Evolutionary conservation across 1,284 basidiomycete genomes (phyloP).

Genomic region (Limonomyces culmigenus): DNA sequence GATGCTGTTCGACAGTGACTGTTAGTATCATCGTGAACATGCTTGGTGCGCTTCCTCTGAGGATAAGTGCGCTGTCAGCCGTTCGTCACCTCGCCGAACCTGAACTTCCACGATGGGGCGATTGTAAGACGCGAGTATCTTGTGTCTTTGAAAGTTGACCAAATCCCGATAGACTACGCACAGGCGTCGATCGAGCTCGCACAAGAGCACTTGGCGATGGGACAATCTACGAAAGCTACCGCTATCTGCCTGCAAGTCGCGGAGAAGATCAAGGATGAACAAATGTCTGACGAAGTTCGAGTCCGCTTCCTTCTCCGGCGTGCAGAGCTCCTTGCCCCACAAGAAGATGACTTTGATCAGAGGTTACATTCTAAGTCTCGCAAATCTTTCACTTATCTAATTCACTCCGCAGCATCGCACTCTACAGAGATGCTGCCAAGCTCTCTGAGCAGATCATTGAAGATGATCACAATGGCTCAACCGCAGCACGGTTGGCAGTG

Average conservation of each 20-base stretch:
- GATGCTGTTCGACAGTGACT: too few relatives aligned
- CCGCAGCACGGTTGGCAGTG: conserved; percentile 40
- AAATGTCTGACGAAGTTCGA: conserved; percentile 29
- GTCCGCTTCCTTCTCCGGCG: conserved; percentile 46
- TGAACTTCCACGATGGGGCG: not conserved
- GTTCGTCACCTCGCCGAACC: not conserved
- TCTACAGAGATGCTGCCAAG: not conserved
- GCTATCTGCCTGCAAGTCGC: conserved; percentile 42
- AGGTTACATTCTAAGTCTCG: not conserved
- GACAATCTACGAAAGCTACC: conserved; percentile 51
- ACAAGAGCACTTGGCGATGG: conserved; percentile 61
- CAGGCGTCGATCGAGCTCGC: conserved; percentile 53
- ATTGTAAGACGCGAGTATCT: not conserved
- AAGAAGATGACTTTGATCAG: conserved; percentile 30
- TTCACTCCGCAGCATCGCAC: not conserved
- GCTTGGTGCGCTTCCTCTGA: not conserved
- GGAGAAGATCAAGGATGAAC: conserved; percentile 22
- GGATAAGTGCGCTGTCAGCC: not conserved
- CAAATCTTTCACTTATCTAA: not conserved
- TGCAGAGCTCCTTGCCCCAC: conserved; percentile 45
- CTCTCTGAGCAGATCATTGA: conserved; percentile 13
- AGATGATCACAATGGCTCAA: conserved; percentile 31
- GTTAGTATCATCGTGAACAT: not conserved
- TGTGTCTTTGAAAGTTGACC: not conserved
- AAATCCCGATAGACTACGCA: conserved; percentile 41